A percentile compares a stretch with the other conserved stretches of the same genome.
These are phyloP conservation scores for Themeda triandra DNA, from an alignment of 176 grass and related monocot genomes.

Conservation along the genomic window DNA sequence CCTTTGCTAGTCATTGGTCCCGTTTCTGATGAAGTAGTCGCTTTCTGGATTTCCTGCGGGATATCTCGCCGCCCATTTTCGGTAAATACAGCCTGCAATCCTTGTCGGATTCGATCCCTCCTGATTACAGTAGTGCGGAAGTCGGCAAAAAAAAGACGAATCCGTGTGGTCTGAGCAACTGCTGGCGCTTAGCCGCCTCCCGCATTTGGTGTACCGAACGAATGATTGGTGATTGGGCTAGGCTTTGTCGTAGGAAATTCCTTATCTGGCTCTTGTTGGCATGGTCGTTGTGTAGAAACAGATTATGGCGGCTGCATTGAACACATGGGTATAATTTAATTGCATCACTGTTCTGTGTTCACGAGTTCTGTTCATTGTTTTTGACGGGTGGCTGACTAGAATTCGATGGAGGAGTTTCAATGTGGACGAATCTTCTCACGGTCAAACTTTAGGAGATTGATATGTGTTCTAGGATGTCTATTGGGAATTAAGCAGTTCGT, in stretches of 20 bases:
- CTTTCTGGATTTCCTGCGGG: conserved; percentile 1
- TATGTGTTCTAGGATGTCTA: background rate
- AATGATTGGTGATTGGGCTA: conserved; percentile 42
- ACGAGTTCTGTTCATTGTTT: background rate
- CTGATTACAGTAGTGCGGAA: conserved; percentile 11
- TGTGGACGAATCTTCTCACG: background rate
- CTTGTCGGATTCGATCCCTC: background rate
- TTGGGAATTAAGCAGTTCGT: background rate
- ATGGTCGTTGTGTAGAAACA: conserved; percentile 1
- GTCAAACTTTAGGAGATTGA: background rate
- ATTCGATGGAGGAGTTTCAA: background rate
- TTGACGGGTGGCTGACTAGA: background rate
- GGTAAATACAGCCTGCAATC: background rate
- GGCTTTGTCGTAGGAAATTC: background rate
- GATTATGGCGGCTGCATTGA: conserved; percentile 1
- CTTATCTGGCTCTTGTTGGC: conserved; percentile 5
- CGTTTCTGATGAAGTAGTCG: background rate
- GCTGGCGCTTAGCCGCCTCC: conserved; percentile 14
- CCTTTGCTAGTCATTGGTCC: background rate
- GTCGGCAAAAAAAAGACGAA: conserved; percentile 22
- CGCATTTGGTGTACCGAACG: conserved; percentile 47
- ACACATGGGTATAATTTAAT: background rate
- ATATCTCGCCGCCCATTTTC: background rate
- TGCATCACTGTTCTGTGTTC: background rate
- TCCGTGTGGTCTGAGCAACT: conserved; percentile 10